A percentile compares a stretch with the other conserved stretches of the same genome.
Evolutionary conservation across 2,329 filamentous ascomycete species (phyloP).

Genomic region (Podosphaera fusca): DNA sequence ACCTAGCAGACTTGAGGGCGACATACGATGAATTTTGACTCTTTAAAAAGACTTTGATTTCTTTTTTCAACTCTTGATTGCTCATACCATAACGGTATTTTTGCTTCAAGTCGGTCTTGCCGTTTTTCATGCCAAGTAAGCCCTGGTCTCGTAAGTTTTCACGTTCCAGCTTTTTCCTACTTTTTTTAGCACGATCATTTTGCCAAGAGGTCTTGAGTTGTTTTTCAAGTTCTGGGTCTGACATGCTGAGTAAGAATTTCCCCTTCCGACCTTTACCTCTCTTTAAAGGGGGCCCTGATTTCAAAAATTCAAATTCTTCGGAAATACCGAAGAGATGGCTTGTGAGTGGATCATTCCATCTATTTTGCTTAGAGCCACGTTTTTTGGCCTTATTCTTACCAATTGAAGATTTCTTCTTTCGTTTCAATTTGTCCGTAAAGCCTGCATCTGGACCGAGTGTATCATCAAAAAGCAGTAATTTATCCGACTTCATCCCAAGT

Average conservation of each 20-base stretch:
- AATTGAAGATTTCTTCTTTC: not conserved
- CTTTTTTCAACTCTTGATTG: conserved; percentile 44
- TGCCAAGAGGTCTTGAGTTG: conserved; percentile 36
- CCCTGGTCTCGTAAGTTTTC: conserved; percentile 44
- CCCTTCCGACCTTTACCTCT: conserved; percentile 39
- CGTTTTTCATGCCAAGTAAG: conserved; percentile 33
- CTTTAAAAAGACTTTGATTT: conserved; percentile 49
- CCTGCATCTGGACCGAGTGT: conserved; percentile 14
- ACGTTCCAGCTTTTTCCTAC: conserved; percentile 43
- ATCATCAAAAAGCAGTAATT: conserved; percentile 33
- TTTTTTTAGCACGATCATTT: conserved; percentile 50
- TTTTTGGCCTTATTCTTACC: conserved; percentile 7
- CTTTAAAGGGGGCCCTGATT: conserved; percentile 19
- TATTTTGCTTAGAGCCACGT: conserved; percentile 10
- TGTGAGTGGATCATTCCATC: conserved; percentile 24
- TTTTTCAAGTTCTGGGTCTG: conserved; percentile 43
- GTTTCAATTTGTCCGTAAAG: not conserved
- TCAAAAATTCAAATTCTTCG: conserved; percentile 60
- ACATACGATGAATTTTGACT: conserved; percentile 37
- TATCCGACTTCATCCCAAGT: conserved; percentile 34
- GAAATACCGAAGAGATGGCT: conserved; percentile 24
- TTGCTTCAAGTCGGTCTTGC: conserved; percentile 31
- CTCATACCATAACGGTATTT: conserved; percentile 56
- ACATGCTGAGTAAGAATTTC: conserved; percentile 27
- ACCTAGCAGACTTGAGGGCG: not conserved